These are phyloP conservation scores for Stentor roeselii DNA, from an alignment of 73 alveolate species.

Conservation along the genomic window DNA sequence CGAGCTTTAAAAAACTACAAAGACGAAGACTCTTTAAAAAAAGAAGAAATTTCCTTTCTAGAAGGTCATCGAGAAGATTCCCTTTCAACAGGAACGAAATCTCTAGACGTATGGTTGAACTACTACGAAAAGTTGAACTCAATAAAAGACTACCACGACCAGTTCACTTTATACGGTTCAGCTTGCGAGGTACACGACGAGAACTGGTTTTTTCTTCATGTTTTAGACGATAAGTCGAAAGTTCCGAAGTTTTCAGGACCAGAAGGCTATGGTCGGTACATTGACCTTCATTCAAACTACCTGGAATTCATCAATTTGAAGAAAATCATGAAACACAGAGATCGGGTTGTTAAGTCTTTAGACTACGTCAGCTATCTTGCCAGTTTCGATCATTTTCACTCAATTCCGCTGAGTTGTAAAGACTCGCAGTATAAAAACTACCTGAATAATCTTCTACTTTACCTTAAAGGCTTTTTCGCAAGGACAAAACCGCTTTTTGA, in stretches of 20 bases:
- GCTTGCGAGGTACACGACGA: slow-evolving; percentile 51
- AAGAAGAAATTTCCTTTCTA: slow-evolving; percentile 80
- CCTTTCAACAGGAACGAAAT: slow-evolving; percentile 57
- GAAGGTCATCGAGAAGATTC: slow-evolving; percentile 41
- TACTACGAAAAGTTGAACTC: slow-evolving; percentile 88
- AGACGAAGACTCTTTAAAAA: slow-evolving; percentile 73
- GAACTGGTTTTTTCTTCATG: slow-evolving; percentile 46
- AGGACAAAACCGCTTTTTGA: slow-evolving; percentile 66
- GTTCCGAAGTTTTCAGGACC: slow-evolving; percentile 62
- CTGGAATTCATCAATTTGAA: slow-evolving; percentile 47
- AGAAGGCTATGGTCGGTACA: slow-evolving; percentile 72
- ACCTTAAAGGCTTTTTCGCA: slow-evolving; percentile 51
- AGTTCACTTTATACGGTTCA: slow-evolving; percentile 49
- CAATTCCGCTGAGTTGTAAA: slow-evolving; percentile 64
- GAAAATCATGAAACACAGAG: slow-evolving; percentile 53
- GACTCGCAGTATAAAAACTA: slow-evolving; percentile 47
- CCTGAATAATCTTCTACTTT: slow-evolving; percentile 45
- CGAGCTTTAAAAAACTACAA: slow-evolving; percentile 77
- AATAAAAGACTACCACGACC: slow-evolving; percentile 70
- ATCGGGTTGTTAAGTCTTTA: slow-evolving; percentile 37
- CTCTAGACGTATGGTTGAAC: slow-evolving; percentile 90
- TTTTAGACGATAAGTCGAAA: slow-evolving; percentile 29
- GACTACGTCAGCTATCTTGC: slow-evolving; percentile 76
- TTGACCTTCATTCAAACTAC: slow-evolving; percentile 60
- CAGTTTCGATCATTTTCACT: slow-evolving; percentile 68